Percentiles rank a stretch among this genome's conserved stretches.
phyloP scores from a whole-genome alignment of 1,284 basidiomycete genomes.

The Tylopilus sp. region DNA sequence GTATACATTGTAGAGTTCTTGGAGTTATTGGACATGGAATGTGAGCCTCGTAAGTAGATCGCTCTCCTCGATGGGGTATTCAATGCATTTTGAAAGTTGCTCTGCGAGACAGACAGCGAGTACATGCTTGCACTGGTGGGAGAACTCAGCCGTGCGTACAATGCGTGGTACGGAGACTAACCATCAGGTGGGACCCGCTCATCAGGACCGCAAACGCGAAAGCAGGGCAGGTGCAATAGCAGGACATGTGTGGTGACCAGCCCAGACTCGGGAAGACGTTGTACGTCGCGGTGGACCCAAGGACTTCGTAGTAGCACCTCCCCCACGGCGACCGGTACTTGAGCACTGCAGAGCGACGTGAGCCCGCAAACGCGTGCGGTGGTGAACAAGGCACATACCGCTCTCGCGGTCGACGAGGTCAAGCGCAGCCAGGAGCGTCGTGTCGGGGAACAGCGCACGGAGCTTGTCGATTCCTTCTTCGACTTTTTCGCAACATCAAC shows the following conservation, averaged over 20 bases:
- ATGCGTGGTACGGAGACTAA: conserved; percentile 26
- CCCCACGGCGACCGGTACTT: conserved; percentile 56
- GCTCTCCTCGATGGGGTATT: conserved; percentile 44
- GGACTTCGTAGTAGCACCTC: conserved; percentile 57
- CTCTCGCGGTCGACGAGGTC: conserved; percentile 65
- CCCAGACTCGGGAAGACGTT: conserved; percentile 54
- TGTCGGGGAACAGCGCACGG: conserved; percentile 56
- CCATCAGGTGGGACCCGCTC: conserved; percentile 61
- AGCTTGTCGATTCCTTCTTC: conserved; percentile 55
- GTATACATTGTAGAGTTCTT: conserved; percentile 3
- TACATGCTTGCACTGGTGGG: conserved; percentile 68
- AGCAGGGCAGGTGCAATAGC: conserved; percentile 72
- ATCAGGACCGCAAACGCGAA: conserved; percentile 61
- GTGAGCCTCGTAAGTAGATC: conserved; percentile 42
- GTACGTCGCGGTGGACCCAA: conserved; percentile 61
- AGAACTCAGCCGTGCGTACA: neutral
- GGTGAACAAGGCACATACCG: conserved; percentile 38
- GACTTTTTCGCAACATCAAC: conserved; percentile 36
- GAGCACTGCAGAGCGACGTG: conserved; percentile 46
- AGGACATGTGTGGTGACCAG: conserved; percentile 35
- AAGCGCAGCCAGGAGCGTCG: conserved; percentile 60
- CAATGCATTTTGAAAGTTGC: conserved; percentile 47
- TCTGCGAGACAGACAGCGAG: conserved; percentile 61
- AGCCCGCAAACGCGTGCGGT: neutral
- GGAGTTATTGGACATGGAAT: conserved; percentile 12